Evolutionary conservation across 352 stramenopile species (phyloP).

Genomic region (Globisporangium recalcitrans): DNA sequence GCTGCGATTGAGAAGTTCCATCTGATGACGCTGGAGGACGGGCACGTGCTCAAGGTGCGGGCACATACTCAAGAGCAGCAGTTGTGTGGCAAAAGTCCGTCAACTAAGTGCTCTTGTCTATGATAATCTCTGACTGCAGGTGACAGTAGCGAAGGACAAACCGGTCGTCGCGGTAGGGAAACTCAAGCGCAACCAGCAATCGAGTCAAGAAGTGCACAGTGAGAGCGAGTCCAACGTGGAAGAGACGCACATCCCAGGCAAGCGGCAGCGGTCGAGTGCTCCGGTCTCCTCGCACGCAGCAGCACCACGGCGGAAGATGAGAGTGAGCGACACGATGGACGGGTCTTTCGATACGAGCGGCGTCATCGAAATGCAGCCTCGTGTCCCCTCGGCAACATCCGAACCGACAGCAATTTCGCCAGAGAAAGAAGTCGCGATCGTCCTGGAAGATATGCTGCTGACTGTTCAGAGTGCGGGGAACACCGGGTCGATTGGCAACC

Average conservation of each 20-base stretch:
- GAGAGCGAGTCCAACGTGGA: slow-evolving; percentile 13
- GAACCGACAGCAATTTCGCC: neutral
- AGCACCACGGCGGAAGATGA: slow-evolving; percentile 9
- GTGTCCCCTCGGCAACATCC: neutral
- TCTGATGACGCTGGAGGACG: slow-evolving; percentile 52
- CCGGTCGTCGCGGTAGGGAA: slow-evolving; percentile 39
- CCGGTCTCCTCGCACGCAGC: slow-evolving; percentile 1
- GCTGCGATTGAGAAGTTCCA: slow-evolving; percentile 63
- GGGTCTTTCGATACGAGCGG: neutral
- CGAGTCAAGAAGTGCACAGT: slow-evolving; percentile 20
- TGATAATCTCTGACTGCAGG: slow-evolving; percentile 22
- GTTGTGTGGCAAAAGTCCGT: no score
- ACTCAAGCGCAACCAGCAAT: slow-evolving; percentile 59
- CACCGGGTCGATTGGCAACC: neutral
- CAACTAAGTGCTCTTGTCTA: neutral
- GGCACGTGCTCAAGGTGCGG: slow-evolving; percentile 65
- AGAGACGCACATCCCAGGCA: slow-evolving; percentile 36
- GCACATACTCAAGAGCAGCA: neutral
- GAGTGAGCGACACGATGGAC: neutral
- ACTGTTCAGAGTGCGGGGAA: slow-evolving; percentile 20
- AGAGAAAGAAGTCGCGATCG: slow-evolving; percentile 20
- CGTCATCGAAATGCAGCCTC: neutral
- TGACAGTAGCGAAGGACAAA: slow-evolving; percentile 63
- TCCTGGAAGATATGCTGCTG: slow-evolving; percentile 25
- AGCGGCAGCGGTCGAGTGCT: slow-evolving; percentile 61